Conservation (phyloP, 2,329 filamentous ascomycete genomes). For the Cercospora sp. region DNA sequence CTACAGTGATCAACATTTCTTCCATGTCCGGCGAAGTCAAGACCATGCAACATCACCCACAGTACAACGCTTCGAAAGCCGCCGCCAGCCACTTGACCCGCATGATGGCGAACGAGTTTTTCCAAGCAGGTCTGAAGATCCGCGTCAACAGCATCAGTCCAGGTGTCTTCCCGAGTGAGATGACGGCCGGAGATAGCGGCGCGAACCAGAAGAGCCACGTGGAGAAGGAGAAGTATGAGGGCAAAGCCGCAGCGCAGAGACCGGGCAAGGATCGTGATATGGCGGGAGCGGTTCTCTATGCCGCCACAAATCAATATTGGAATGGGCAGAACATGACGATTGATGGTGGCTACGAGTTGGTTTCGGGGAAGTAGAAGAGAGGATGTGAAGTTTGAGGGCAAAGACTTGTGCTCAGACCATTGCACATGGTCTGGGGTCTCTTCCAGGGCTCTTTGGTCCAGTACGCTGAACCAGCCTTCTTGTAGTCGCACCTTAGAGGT, state of each 20-base stretch:
- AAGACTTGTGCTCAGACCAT: neutral
- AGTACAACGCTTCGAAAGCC: constrained; percentile 48
- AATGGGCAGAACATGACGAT: constrained; percentile 54
- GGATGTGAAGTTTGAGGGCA: neutral
- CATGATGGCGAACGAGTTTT: constrained; percentile 56
- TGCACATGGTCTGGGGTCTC: neutral
- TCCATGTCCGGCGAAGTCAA: constrained; percentile 50
- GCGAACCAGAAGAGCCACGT: constrained; percentile 57
- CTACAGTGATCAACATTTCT: constrained; percentile 49
- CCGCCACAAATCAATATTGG: constrained; percentile 52
- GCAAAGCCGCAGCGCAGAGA: constrained; percentile 51
- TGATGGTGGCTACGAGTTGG: constrained; percentile 56
- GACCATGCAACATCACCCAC: constrained; percentile 50
- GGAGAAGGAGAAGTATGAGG: constrained; percentile 53
- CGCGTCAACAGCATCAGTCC: constrained; percentile 60
- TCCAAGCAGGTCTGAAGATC: constrained; percentile 54
- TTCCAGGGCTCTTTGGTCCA: neutral
- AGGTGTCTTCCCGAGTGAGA: constrained; percentile 57
- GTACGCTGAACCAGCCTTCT: neutral
- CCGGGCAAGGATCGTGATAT: constrained; percentile 62
- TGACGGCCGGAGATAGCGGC: constrained; percentile 55
- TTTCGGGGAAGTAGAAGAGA: constrained; percentile 33
- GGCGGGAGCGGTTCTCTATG: constrained; percentile 57
- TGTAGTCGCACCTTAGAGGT: neutral
- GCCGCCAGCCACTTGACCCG: constrained; percentile 57